Base-by-base conservation (phyloP, 441 rosid species). In the Isatis lusitanica region DNA sequence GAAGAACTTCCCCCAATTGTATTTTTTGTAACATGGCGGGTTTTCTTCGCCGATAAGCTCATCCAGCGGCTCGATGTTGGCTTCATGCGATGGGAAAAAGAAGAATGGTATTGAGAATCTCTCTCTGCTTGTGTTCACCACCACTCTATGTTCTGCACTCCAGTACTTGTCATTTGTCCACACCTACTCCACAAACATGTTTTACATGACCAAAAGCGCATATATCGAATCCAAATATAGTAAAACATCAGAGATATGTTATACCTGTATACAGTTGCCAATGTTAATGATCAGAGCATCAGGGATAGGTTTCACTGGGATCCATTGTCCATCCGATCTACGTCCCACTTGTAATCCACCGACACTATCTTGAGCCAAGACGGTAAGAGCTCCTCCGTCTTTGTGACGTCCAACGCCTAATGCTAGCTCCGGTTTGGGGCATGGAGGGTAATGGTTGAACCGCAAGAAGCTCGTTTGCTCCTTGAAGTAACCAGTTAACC, bases 1-100 rank as follows among this genome's bases (percentile, higher is more conserved):
- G 4, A 78, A 6, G 74, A 84, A 92, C 73, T 87, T 87, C 1
- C 96, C 97, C 94, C 94, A 86, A 5, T 73, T 86, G 78, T 85
- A 90, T 1, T 67, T 68, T 70, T 57, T 83, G 61, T 84, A 85
- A 61, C 66, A 74, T 7, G 86, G 70, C 2, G 85, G 85, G 17
- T 78, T 84, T 17, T 75, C 68, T 42, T 80, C 77, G 24, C 46
- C 79, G 12, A 63, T 13, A 35, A 87, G 77, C 75, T 84, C 88
- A 51, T 84, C 71, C 53, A 83, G 48, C 11, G 91, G 87, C 79
- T 78, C 68, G 31, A 83, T 81, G 47, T 71, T 47, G 31, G 71
- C 64, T 62, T 81, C 31, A 55, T 85, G 81, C 9, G 79, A 74
- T 6, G 89, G 89, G 67, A 62, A 62, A 71, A 85, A 82, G 84